Conservation (phyloP, 2,329 filamentous ascomycete species). For the Beauveria pseudobassiana region DNA sequence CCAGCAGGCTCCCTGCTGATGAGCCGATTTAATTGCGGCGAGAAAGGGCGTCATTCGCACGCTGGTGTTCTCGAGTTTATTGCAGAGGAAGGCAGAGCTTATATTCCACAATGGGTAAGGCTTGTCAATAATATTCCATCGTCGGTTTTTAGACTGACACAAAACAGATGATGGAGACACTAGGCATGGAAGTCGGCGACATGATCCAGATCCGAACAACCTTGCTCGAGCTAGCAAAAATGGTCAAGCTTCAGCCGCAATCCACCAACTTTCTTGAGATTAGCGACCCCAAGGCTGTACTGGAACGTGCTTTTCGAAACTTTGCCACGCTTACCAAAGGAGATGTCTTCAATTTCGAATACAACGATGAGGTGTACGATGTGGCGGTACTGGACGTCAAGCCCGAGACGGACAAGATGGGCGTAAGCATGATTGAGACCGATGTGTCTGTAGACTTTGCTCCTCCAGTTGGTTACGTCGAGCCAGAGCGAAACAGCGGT, state of each 20-base stretch:
- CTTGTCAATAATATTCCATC: conserved; percentile 9
- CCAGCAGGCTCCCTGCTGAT: too few relatives aligned
- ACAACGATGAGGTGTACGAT: conserved; percentile 90
- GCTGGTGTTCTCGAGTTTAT: conserved; percentile 96
- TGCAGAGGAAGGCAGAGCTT: conserved; percentile 92
- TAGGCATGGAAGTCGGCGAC: conserved; percentile 84
- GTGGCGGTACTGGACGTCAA: conserved; percentile 93
- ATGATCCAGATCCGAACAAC: conserved; percentile 93
- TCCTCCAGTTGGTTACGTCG: conserved; percentile 86
- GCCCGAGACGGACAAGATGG: conserved; percentile 72
- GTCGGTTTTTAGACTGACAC: conserved; percentile 12
- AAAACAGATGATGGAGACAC: conserved; percentile 80
- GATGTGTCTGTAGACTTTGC: conserved; percentile 96
- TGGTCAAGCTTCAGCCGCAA: conserved; percentile 96
- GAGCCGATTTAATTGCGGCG: too few relatives aligned
- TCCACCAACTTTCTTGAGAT: conserved; percentile 92
- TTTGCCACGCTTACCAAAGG: conserved; percentile 91
- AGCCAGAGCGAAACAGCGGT: conserved; percentile 71
- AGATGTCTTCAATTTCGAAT: conserved; percentile 91
- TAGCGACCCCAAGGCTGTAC: conserved; percentile 90
- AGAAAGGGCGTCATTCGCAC: conserved; percentile 73
- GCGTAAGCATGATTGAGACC: conserved; percentile 91
- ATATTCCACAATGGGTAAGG: conserved; percentile 87
- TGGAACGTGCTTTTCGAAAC: conserved; percentile 93
- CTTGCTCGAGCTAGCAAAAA: conserved; percentile 77